Base-by-base conservation (phyloP, 306 rosid genomes). In the Prunus davidiana region DNA sequence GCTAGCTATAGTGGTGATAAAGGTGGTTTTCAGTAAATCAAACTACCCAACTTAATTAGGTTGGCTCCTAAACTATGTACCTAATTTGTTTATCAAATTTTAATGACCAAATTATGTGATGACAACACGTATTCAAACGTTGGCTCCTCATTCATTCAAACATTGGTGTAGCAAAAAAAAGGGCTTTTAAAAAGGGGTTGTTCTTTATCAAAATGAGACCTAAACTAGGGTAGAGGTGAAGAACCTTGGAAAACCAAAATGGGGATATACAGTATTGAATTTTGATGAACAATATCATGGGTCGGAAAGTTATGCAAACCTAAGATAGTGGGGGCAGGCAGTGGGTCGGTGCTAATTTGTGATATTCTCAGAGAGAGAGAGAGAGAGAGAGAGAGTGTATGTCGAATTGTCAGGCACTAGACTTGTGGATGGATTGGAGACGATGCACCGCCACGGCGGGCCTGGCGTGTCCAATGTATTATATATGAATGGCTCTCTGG, bases 281-380 rank as follows among this genome's bases (percentile, higher is more conserved):
- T 51, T 16, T 19, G 15, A 34, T 27, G 15, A 9, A 5, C 3
- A 14, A 64, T 20, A 43, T 73, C 27, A 45, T 27, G 56, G 51
- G 64, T 57, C 76, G 27, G 67, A 41, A 72, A 56, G 67, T 24
- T 22, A 27, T 15, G 22, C 56, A 43, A 16, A 19, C 25, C 34
- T 34, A 2, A 11, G 67, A 57, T 2, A 2, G 56, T 38, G 43
- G 55, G 20, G 41, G 3, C 8, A 28, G 14, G 30, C 55, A 25
- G 18, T 30, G 47, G 67, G 68, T 43, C 77, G 45, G 77, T 73
- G 77, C 20, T 28, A 28, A 63, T 38, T 43, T 15, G 75, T 56
- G 74, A 76, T 41, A 76, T 56, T 45, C 50, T 63, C 0, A 32
- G 5, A 30, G 32, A 30, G 41, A 34, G 41, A 6, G 6, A 5